A percentile compares a stretch with the other conserved stretches of the same genome.
Conservation (phyloP, 176 grass and related monocot genomes). For the Tillandsia leiboldiana region DNA sequence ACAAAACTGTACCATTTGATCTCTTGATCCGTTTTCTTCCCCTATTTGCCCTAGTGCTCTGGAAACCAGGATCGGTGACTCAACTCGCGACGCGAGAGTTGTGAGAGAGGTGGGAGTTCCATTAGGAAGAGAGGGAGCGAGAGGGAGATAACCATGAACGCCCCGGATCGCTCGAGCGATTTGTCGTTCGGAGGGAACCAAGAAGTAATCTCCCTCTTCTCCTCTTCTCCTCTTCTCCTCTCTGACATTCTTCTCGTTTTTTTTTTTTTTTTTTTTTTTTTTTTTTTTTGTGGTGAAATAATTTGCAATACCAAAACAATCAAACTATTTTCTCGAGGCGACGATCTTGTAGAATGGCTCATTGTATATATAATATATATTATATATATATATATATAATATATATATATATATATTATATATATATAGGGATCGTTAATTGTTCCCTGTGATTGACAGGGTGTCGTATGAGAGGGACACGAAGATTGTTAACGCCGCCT, state of each 20-base stretch:
- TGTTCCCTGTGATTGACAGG: conserved; percentile 14
- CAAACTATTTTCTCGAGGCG: too few relatives aligned
- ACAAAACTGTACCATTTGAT: too few relatives aligned
- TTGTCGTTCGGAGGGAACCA: conserved; percentile 43
- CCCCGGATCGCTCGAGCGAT: conserved; percentile 48
- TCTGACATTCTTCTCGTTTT: not conserved
- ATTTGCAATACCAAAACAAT: too few relatives aligned
- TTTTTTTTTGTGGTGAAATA: not conserved
- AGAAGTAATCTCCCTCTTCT: conserved; percentile 25
- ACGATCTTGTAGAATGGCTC: not conserved
- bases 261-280: not conserved
- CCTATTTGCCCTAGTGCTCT: too few relatives aligned
- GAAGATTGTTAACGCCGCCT: conserved; percentile 42
- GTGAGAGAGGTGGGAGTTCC: too few relatives aligned
- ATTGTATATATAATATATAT: too few relatives aligned
- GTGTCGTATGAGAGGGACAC: conserved; percentile 54
- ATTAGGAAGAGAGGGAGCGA: not conserved
- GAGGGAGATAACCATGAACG: conserved; percentile 28
- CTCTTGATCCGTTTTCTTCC: too few relatives aligned
- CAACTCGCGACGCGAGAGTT: too few relatives aligned
- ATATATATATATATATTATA: too few relatives aligned
- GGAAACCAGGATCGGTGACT: too few relatives aligned
- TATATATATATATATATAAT: too few relatives aligned
- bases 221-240: not conserved
- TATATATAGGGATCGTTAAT: too few relatives aligned